Conservation (phyloP, 495 filamentous ascomycete species). For the Choiromyces venosus region DNA sequence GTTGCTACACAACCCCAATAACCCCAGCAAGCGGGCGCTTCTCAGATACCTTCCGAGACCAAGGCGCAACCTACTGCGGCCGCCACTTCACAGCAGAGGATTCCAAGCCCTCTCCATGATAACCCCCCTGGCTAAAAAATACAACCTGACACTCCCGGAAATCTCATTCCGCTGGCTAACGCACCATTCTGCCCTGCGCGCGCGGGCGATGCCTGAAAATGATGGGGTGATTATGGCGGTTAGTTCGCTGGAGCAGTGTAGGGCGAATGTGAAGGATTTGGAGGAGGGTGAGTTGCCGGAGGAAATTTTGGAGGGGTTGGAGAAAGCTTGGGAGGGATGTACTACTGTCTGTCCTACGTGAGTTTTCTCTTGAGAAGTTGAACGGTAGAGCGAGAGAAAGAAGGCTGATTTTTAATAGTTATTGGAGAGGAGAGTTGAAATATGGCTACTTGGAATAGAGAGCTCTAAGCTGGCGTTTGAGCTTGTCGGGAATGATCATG, state of each 20-base stretch:
- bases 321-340: constrained; percentile 55
- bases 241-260: constrained; percentile 65
- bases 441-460: too few relatives aligned
- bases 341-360: constrained; percentile 47
- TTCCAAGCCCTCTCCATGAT: constrained; percentile 70
- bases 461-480: too few relatives aligned
- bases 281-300: constrained; percentile 83
- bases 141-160: constrained; percentile 74
- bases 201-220: constrained; percentile 50
- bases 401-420: too few relatives aligned
- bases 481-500: too few relatives aligned
- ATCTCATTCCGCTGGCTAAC: constrained; percentile 72
- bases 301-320: constrained; percentile 74
- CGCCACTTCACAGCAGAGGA: constrained; percentile 76
- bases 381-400: too few relatives aligned
- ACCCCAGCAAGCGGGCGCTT: constrained; percentile 66
- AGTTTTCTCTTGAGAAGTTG: constrained; percentile 28
- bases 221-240: constrained; percentile 83
- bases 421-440: constrained; percentile 71
- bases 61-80: constrained; percentile 61
- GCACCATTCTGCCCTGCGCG: constrained; percentile 64
- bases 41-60: constrained; percentile 49
- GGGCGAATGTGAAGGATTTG: constrained; percentile 66
- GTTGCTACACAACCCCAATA: constrained; percentile 46
- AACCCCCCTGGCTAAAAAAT: constrained; percentile 55